These are phyloP conservation scores for Fusarium penzigii DNA, from an alignment of 2,329 filamentous ascomycete species.

Conservation along the genomic window DNA sequence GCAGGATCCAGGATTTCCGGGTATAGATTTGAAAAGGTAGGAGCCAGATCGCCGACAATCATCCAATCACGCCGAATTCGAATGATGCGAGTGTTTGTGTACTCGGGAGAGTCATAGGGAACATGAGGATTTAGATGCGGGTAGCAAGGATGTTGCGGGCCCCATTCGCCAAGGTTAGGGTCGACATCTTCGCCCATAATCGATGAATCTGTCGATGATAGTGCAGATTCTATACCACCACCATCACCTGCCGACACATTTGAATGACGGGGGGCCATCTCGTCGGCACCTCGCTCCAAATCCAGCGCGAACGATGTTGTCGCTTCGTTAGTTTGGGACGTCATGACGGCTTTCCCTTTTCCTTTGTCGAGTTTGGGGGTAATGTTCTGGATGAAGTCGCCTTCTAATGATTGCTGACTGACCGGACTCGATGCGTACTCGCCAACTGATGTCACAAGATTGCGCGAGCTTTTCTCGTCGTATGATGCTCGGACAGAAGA, in stretches of 20 bases:
- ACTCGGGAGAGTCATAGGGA: conserved; percentile 71
- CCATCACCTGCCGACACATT: conserved; percentile 48
- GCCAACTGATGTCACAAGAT: conserved; percentile 30
- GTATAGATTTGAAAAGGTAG: conserved; percentile 92
- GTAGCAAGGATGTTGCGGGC: conserved; percentile 89
- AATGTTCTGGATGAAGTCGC: conserved; percentile 11
- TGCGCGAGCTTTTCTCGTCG: conserved; percentile 48
- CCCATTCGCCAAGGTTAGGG: conserved; percentile 78
- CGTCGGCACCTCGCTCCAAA: conserved; percentile 55
- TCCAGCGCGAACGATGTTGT: conserved; percentile 48
- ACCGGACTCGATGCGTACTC: conserved; percentile 19
- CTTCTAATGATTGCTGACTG: conserved; percentile 12
- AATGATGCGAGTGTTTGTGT: conserved; percentile 81
- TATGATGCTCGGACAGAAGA: conserved; percentile 54
- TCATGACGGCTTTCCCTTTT: conserved; percentile 53
- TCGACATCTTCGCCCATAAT: conserved; percentile 67
- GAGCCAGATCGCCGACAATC: conserved; percentile 82
- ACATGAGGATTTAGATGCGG: conserved; percentile 94
- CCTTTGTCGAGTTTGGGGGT: conserved; percentile 46
- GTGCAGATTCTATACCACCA: conserved; percentile 51
- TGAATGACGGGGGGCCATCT: conserved; percentile 46
- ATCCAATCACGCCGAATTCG: conserved; percentile 92
- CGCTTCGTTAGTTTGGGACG: conserved; percentile 37
- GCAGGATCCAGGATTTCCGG: conserved; percentile 91
- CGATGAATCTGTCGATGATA: conserved; percentile 59